Evolutionary conservation across 2,329 filamentous ascomycete genomes (phyloP), one percentile per base, ranked within the genome.

Genomic region (Cladophialophora psammophila): DNA sequence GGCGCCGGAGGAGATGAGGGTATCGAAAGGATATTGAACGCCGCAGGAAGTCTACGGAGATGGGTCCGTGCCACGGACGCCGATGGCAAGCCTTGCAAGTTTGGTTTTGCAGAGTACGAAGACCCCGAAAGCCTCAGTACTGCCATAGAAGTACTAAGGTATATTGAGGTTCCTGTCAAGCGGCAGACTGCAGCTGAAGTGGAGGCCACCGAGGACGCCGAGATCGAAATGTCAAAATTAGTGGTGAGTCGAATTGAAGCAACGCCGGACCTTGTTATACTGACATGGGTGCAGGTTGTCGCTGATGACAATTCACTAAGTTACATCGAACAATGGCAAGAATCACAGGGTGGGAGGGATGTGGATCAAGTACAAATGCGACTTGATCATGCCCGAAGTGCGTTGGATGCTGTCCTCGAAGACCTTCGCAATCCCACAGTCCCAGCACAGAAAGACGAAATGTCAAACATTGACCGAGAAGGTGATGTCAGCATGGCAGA

Each of bases 81-180:
- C n/a, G 89, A 93, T 71, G 88, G 91, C 71, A 95, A 94, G 80
- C 89, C 89, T 64, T 90, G 90, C 79, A 90, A 90, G 70, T 98
- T 98, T 82, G 95, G 94, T 13, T 98, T 99, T 80, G 95, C 94
- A 67, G 91, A 97, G 79, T 99, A 91, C 78, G 94, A 97, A 70
- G 94, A 98, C 78, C 88, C 90, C 31, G 92, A 97, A 78, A 94
- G 93, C 71, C 84, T 99, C 72, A 89, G 90, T 77, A 90, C 90
- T 53, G 95, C 94, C 52, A 88, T 94, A 63, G 93, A 96, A 78
- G 87, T 97, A 64, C 87, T 97, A 73, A 88, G 89, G 76, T 90
- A 95, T 74, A 84, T 97, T 70, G 85, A 93, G 76, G 87, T 98
- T 57, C 95, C 95, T 35, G 83, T 89, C 48, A 92, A 93, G 80